phyloP scores from a whole-genome alignment of 306 rosid species.

The Canavalia gladiata region DNA sequence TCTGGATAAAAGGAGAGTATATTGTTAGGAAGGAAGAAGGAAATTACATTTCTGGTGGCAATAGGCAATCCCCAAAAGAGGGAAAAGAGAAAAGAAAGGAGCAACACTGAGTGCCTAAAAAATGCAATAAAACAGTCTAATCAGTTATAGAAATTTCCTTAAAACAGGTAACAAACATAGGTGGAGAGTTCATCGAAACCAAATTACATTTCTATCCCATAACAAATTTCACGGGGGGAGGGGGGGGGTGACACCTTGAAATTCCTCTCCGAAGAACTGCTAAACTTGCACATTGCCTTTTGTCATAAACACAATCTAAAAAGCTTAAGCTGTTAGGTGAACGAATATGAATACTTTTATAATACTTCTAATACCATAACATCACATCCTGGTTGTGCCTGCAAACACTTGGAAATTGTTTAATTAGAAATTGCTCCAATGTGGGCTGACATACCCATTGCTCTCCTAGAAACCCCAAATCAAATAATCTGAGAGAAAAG shows the following conservation, averaged over 20 bases:
- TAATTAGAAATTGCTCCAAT: neutral
- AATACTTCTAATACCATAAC: constrained; percentile 15
- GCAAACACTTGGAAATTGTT: neutral
- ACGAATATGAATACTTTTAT: neutral
- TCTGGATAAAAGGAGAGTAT: neutral
- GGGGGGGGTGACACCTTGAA: no score
- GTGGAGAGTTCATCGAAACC: neutral
- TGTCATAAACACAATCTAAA: neutral
- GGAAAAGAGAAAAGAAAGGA: neutral
- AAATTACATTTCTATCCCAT: constrained; percentile 1
- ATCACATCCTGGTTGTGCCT: neutral
- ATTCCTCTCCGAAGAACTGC: constrained; percentile 9
- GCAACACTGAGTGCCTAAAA: neutral
- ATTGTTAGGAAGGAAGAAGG: constrained; percentile 30
- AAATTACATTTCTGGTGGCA: neutral
- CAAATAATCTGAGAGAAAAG: neutral
- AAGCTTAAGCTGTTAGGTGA: neutral
- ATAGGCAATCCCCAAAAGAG: neutral
- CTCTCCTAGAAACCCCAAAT: neutral
- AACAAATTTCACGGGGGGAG: no score
- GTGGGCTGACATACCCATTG: neutral
- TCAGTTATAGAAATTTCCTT: constrained; percentile 5
- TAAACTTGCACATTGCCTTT: neutral
- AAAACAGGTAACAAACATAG: neutral
- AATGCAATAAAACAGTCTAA: neutral